Evolutionary conservation across 1,284 basidiomycete species (phyloP), one percentile per base, ranked within the genome.

Genomic region (Sphagnurus paluster): DNA sequence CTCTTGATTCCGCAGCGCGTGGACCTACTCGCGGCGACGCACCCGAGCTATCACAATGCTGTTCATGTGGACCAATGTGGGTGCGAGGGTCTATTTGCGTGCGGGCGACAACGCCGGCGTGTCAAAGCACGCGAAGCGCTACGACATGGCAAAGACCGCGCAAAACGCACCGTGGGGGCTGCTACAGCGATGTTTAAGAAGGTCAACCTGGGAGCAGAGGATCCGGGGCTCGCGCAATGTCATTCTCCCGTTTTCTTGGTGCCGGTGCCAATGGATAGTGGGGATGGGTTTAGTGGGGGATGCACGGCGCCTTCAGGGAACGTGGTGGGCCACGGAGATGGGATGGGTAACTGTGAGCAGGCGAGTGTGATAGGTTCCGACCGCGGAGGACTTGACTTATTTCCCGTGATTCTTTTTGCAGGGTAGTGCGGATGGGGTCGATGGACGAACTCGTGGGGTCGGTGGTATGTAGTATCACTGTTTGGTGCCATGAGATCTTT

Each of bases 11-110:
- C 62, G 2, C 46, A 59, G 20, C 54, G 57, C 9, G 54, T 55
- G 1, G 66, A 67, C 47, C 55, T 67, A 25, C 49, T 46, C 25
- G 56, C 60, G 0, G 69, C 67, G 1, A 76, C 72, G 0, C 75
- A 76, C 43, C 62, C 73, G 4, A 71, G 70, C 28, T 44, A 46
- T 9, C 46, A 52, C 25, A 48, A 52, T 16, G 46, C 46, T 2
- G 43, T 48, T 13, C 19, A 43, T 14, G 16, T 42, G 10, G 30
- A 36, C 13, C 44, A 43, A 4, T 17, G 17, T 10, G 26, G 35
- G 14, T 32, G 41, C 16, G 19, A 4, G 16, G 17, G 23, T n/a
- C n/a, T n/a, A n/a, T n/a, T n/a, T 5, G 14, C 25, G 8, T 21
- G 8, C 7, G 32, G 33, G 9, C 44, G 36, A 11, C 16, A 36